Percentiles rank a stretch among this genome's conserved stretches.
These are phyloP conservation scores for Osmanthus fragrans DNA, from an alignment of 257 asterid genomes.

Conservation along the genomic window DNA sequence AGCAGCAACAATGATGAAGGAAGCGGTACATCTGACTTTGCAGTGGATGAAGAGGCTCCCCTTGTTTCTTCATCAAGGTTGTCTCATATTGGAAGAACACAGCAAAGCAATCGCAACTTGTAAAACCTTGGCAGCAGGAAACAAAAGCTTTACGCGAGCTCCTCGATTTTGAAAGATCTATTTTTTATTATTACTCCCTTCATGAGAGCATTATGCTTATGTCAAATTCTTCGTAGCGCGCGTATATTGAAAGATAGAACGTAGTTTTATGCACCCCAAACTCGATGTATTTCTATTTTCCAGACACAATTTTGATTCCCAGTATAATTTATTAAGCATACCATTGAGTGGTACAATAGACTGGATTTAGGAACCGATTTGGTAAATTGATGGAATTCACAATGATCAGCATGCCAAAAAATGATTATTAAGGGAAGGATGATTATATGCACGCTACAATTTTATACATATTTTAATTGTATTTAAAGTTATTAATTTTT, in stretches of 20 bases:
- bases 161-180: constrained; percentile 9
- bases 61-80: constrained; percentile 56
- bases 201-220: neutral
- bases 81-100: constrained; percentile 66
- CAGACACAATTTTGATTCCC: neutral
- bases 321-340: neutral
- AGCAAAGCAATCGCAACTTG: constrained; percentile 33
- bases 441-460: too few species aligned
- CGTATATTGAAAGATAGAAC: neutral
- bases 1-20: constrained; percentile 24
- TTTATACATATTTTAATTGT: too few species aligned
- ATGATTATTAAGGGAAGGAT: neutral
- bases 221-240: neutral
- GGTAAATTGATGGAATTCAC: neutral
- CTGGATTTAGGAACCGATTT: neutral
- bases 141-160: neutral
- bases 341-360: neutral
- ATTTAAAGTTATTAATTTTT: too few species aligned
- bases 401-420: neutral
- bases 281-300: neutral
- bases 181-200: neutral
- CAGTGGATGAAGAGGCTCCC: constrained; percentile 63
- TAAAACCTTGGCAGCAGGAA: constrained; percentile 13
- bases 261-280: neutral
- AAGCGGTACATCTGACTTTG: constrained; percentile 33